These are phyloP conservation scores for Colletotrichum camelliae DNA, from an alignment of 2,329 filamentous ascomycete genomes.

Conservation along the genomic window DNA sequence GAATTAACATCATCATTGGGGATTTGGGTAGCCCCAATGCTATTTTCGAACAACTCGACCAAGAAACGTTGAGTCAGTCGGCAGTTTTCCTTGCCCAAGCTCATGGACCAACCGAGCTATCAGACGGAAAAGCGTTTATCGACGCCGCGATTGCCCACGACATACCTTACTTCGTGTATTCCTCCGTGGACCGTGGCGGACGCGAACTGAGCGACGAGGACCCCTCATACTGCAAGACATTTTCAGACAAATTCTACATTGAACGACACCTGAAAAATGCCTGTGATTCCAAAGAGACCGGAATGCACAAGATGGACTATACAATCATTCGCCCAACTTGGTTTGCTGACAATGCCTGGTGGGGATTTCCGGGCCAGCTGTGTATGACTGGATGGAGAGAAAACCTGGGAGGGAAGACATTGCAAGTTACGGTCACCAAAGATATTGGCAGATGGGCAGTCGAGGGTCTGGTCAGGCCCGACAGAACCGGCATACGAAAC, in stretches of 20 bases:
- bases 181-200: conserved; percentile 68
- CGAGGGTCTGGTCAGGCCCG: conserved; percentile 23
- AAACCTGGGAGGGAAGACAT: conserved; percentile 28
- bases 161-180: conserved; percentile 65
- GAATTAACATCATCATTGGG: neutral
- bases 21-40: neutral
- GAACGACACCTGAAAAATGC: neutral
- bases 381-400: conserved; percentile 32
- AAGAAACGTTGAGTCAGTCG: neutral
- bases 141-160: conserved; percentile 53
- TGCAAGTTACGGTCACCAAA: conserved; percentile 29
- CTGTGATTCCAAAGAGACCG: neutral
- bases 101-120: conserved; percentile 40
- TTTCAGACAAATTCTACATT: neutral
- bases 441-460: conserved; percentile 30
- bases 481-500: conserved; percentile 23
- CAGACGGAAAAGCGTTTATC: conserved; percentile 59
- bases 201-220: conserved; percentile 53
- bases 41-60: neutral
- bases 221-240: conserved; percentile 14
- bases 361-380: conserved; percentile 28
- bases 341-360: conserved; percentile 30
- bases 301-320: conserved; percentile 29
- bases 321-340: conserved; percentile 33
- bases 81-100: conserved; percentile 29